Evolutionary conservation across 192 early-diverging fungal species (phyloP), one percentile per base, ranked within the genome.

Genomic region (Chytriomyces sp.): DNA sequence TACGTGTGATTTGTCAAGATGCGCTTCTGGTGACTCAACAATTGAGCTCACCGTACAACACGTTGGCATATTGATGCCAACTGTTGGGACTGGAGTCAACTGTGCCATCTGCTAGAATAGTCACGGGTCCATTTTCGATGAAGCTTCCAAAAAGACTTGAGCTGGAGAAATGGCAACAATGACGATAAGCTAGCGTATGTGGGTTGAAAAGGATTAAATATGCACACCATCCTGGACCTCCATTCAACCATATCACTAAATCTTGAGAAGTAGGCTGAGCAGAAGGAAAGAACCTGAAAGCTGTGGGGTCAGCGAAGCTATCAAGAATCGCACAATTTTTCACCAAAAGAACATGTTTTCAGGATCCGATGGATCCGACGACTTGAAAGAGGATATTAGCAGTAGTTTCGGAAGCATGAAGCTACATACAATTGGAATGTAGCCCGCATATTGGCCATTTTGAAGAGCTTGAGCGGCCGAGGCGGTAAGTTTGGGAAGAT

Each of bases 231-330:
- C 75, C 75, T 6, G 61, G 61, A 52, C 77, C 75, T 28, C 77
- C 77, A 36, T 77, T 77, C 52, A 77, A 52, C 77, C 74, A 77
- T 14, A 77, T 49, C 0, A 72, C 69, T 12, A 78, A 44, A 55
- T 78, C 52, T 32, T 10, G 3, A 6, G 59, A 64, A 19, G 25
- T 12, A 2, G 32, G 30, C 3, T 61, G 33, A 10, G 41, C 6
- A 22, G 71, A 61, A 38, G 59, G 40, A 49, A 63, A 73, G 49
- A 63, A 68, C 65, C 65, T 56, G 22, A 52, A 52, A 65, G 17
- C 14, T 52, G 7, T 3, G 12, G 0, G 7, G 4, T 26, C 12
- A 41, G 10, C 12, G 10, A 3, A 1, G 22, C n/a, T n/a, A 52
- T 12, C 38, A 22, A 12, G 64, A 2, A 10, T 19, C 14, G 10